Conservation (phyloP, 768 basidiomycete genomes). For the Kwoniella bestiolae region DNA sequence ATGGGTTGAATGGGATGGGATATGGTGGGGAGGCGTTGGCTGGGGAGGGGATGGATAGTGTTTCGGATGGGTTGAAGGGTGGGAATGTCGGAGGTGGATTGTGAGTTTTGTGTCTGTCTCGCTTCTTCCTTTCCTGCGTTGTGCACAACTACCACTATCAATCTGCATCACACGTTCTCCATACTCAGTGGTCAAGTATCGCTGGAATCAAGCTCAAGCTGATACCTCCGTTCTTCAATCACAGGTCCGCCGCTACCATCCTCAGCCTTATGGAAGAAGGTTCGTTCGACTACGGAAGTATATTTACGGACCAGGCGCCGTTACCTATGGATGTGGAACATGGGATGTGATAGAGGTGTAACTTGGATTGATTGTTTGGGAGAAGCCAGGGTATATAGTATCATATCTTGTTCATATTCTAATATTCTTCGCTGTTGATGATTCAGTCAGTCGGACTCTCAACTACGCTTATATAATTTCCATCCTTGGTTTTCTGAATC, state of each 20-base stretch:
- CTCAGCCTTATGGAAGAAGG: slow-evolving; percentile 55
- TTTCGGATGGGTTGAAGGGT: slow-evolving; percentile 43
- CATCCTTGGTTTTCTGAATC: no score
- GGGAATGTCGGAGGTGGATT: slow-evolving; percentile 36
- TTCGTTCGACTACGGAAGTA: slow-evolving; percentile 52
- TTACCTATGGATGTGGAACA: slow-evolving; percentile 25
- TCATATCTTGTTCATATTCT: no score
- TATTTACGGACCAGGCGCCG: slow-evolving; percentile 52
- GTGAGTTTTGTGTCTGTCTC: no score
- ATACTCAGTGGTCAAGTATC: no score
- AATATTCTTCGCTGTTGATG: no score
- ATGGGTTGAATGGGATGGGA: slow-evolving; percentile 28
- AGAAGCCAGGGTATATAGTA: no score
- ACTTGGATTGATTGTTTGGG: no score
- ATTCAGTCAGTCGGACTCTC: no score
- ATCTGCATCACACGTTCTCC: no score
- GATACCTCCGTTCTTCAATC: background rate
- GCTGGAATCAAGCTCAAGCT: no score
- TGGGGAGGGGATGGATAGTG: slow-evolving; percentile 48
- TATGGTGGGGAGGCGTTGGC: slow-evolving; percentile 44
- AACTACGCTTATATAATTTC: no score
- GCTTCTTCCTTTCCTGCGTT: background rate
- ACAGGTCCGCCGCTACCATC: slow-evolving; percentile 56
- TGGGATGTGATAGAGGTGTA: no score
- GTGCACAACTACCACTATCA: background rate